Evolutionary conservation across 805 yeast species (phyloP), one percentile per base, ranked within the genome.

Genomic region (Pichia manshurica): DNA sequence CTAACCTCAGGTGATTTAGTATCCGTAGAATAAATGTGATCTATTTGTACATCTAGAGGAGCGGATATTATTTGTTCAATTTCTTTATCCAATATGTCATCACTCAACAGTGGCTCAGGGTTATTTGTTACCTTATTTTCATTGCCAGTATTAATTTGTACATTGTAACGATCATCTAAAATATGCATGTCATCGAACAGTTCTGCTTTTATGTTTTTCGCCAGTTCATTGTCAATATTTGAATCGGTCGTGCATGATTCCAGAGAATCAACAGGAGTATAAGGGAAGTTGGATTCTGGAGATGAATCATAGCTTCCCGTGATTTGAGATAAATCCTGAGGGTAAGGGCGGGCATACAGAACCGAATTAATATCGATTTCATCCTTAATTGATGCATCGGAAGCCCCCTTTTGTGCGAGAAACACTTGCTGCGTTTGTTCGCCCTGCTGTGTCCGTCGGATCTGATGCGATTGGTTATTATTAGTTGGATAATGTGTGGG

Each of bases 261-360:
- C 12, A 56, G 17, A 12, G 58, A 53, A n/a, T 56, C 59, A n/a
- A 51, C 44, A 7, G 59, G 59, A 4, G 59, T 56, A 34, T 53
- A 56, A 16, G 58, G 46, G 8, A 52, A 45, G 22, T 44, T 53
- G n/a, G 58, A 51, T 22, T 46, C 56, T 1, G 58, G 58, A 21
- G 49, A 46, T 21, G 45, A 46, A 23, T 45, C 28, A 20, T 44
- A 41, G 29, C 43, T 28, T 19, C 28, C 16, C 21, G 12, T 40
- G 16, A 17, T n/a, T 7, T 39, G 48, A 19, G 46, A 41, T 41
- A 35, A 19, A 10, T 41, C 49, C 32, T 35, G 41, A 28, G 39
- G 37, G 3, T 25, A 12, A 8, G 41, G 34, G n/a, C 45, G 39
- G 19, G 46, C 17, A 17, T n/a, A 15, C 17, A 41, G 5, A 7